phyloP scores from a whole-genome alignment of 108 stramenopile species.

The Fragilariopsis cylindrus region DNA sequence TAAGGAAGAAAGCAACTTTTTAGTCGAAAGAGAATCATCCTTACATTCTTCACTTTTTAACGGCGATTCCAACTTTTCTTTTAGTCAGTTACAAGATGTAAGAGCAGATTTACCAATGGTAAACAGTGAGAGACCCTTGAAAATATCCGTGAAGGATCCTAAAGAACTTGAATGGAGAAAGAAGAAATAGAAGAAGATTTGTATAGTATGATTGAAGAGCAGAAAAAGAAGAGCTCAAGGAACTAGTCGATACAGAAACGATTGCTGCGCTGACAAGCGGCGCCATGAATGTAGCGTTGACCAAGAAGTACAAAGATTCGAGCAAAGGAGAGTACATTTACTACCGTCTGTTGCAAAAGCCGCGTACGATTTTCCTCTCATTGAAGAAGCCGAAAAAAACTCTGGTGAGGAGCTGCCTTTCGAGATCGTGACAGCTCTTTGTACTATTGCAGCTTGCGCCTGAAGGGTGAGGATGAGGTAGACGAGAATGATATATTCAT shows the following conservation, averaged over 20 bases:
- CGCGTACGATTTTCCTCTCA: constrained; percentile 11
- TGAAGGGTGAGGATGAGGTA: constrained; percentile 11
- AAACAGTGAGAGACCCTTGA: background rate
- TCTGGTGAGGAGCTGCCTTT: constrained; percentile 24
- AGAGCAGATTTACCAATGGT: background rate
- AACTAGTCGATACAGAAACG: background rate
- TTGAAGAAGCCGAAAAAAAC: constrained; percentile 31
- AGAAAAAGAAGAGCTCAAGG: constrained; percentile 28
- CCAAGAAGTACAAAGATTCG: constrained; percentile 29
- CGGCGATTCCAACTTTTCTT: background rate
- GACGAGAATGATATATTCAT: constrained; percentile 3
- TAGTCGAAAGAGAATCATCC: background rate
- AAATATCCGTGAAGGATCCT: background rate
- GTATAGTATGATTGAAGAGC: constrained; percentile 12
- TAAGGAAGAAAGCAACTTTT: background rate
- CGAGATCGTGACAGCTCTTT: constrained; percentile 22
- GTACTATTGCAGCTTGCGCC: constrained; percentile 6
- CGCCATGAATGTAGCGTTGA: constrained; percentile 13
- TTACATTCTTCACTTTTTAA: background rate
- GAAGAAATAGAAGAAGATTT: constrained; percentile 7
- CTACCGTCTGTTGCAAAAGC: constrained; percentile 16
- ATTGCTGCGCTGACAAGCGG: constrained; percentile 18
- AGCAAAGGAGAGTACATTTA: constrained; percentile 14
- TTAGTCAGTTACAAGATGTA: background rate
- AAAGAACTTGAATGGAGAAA: constrained; percentile 16